These are phyloP conservation scores for Fraxinus sp. DNA, from an alignment of 305 asterid species.

Conservation along the genomic window DNA sequence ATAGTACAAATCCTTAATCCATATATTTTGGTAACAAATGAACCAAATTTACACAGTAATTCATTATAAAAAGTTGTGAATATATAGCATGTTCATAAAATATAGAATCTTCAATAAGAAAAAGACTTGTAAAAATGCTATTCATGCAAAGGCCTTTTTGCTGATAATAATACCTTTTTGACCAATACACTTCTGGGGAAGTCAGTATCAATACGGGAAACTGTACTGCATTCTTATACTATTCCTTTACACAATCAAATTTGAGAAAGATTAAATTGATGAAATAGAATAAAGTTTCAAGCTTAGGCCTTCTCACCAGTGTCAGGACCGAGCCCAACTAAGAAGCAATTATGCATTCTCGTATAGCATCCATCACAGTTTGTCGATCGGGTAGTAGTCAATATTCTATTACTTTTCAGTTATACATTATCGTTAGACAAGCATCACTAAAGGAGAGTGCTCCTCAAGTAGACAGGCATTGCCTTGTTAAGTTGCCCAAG, in stretches of 20 bases:
- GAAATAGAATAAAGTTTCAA: neutral
- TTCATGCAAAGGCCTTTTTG: neutral
- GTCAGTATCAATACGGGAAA: neutral
- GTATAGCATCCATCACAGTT: neutral
- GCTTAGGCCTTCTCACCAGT: neutral
- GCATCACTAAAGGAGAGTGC: neutral
- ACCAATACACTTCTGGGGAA: neutral
- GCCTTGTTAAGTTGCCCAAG: neutral
- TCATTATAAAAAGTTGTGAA: neutral
- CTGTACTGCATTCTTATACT: neutral
- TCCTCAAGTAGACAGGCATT: neutral
- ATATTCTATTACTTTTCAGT: neutral
- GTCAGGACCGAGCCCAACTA: neutral
- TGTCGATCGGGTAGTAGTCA: neutral
- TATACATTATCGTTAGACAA: neutral
- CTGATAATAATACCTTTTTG: neutral
- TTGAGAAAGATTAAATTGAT: neutral
- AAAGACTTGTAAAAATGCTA: neutral
- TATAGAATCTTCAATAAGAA: neutral
- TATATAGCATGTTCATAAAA: neutral
- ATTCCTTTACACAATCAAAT: neutral
- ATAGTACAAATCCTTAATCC: neutral
- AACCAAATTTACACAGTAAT: neutral
- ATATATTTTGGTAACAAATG: neutral
- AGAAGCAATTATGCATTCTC: neutral